These are phyloP conservation scores for Dysphania ambrosioides DNA, from an alignment of 148 eudicot genomes.

Conservation along the genomic window DNA sequence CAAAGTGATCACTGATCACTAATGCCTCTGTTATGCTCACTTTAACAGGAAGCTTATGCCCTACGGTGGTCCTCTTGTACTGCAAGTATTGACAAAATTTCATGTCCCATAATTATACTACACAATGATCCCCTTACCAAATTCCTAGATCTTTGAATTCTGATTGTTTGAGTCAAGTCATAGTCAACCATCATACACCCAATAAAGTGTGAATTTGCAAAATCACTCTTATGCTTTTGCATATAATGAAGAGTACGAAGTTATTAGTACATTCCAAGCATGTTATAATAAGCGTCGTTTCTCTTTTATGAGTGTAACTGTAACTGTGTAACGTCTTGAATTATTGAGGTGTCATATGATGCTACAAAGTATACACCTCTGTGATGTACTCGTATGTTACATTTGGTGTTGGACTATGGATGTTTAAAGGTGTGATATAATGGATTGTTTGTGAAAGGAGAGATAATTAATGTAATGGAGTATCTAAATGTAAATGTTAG, in stretches of 20 bases:
- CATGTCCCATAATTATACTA: constrained; percentile 14
- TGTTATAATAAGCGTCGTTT: too few species aligned
- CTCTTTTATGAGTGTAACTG: not conserved
- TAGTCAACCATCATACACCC: constrained; percentile 13
- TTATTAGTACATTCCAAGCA: too few species aligned
- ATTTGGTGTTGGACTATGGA: too few species aligned
- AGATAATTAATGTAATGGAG: too few species aligned
- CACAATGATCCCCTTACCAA: constrained; percentile 9
- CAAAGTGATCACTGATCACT: too few species aligned
- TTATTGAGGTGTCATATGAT: too few species aligned
- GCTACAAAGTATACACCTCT: too few species aligned
- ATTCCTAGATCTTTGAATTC: constrained; percentile 12
- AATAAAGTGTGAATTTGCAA: constrained; percentile 7
- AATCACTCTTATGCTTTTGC: not conserved
- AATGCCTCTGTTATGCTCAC: not conserved
- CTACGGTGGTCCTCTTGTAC: constrained; percentile 31
- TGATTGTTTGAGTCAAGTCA: constrained; percentile 22
- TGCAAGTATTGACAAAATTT: constrained; percentile 29
- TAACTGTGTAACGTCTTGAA: too few species aligned
- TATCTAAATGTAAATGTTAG: too few species aligned
- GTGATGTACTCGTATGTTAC: too few species aligned
- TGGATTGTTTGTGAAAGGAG: not conserved
- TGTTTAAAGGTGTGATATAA: too few species aligned
- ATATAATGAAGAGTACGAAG: not conserved
- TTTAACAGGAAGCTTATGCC: constrained; percentile 12